Evolutionary conservation across 148 eudicot genomes (phyloP), one percentile per base, ranked within the genome.

Genomic region (Fagopyrum tataricum): DNA sequence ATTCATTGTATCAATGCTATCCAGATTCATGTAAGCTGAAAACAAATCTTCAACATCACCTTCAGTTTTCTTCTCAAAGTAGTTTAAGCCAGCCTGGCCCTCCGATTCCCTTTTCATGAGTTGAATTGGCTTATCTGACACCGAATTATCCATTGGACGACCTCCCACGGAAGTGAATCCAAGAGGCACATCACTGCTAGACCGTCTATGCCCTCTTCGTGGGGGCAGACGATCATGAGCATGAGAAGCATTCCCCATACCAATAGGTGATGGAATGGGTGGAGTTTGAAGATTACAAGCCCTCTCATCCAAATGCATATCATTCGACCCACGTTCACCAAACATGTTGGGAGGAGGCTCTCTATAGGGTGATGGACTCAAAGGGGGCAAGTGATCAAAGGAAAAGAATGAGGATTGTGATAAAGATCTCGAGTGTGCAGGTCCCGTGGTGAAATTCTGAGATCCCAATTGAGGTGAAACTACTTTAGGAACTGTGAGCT

Each of bases 11-110:
- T 86, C 90, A 39, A 77, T 26, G 23, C 40, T 76, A 6, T 79
- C 90, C 78, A 79, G 82, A 78, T 78, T 79, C 88, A 85, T 82
- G 31, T 76, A 78, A 7, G 77, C 78, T n/a, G 79, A 76, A 6
- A 77, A 73, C 61, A 79, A 72, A 39, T 79, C 87, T 59, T 75
- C 84, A 43, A 56, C 75, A 67, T 82, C 86, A 39, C 81, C 73
- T 78, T 79, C 79, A 40, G 59, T 40, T 73, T 84, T 79, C 49
- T 67, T 70, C 44, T 67, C 44, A 42, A 39, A 39, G 21, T 42
- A 13, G 37, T 26, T 26, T 4, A 26, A 26, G 3, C 42, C 69
- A 5, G 43, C 13, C 24, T n/a, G 59, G 10, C 59, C 18, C 37
- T 58, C 64, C 4, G 71, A 62, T 49, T 86, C 87, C 41, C 55